Conservation (phyloP, 2,329 filamentous ascomycete genomes). For the Neofusicoccum kwambonambiense region DNA sequence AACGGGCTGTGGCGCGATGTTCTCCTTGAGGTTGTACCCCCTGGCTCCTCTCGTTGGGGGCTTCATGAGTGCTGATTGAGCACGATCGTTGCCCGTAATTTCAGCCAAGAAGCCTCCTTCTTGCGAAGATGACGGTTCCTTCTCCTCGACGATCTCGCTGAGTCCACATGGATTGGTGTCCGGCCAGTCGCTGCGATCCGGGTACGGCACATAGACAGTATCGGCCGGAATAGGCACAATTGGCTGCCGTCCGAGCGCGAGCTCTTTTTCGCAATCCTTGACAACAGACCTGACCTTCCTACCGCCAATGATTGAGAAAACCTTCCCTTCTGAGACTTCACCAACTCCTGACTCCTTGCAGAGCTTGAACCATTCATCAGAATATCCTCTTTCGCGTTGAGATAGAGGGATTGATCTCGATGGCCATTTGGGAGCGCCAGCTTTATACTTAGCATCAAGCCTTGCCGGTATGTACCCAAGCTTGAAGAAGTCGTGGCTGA, state of each 20-base stretch:
- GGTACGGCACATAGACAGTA: constrained; percentile 49
- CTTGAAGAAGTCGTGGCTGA: constrained; percentile 77
- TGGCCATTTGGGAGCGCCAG: constrained; percentile 48
- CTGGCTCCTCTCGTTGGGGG: constrained; percentile 26
- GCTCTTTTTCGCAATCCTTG: constrained; percentile 50
- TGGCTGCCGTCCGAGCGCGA: constrained; percentile 47
- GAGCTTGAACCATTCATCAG: constrained; percentile 51
- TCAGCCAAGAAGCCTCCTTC: constrained; percentile 43
- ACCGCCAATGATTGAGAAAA: constrained; percentile 48
- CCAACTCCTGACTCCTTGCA: constrained; percentile 53
- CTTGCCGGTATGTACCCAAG: constrained; percentile 68
- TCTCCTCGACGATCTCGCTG: constrained; percentile 42
- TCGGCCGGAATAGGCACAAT: constrained; percentile 50
- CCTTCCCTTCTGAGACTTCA: constrained; percentile 46
- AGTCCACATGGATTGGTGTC: constrained; percentile 31
- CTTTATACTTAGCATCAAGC: constrained; percentile 47
- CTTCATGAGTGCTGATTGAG: constrained; percentile 14
- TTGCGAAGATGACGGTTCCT: constrained; percentile 32
- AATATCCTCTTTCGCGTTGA: constrained; percentile 40
- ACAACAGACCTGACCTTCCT: constrained; percentile 50
- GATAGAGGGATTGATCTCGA: constrained; percentile 27
- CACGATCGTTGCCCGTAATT: constrained; percentile 46
- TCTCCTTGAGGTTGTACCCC: constrained; percentile 37
- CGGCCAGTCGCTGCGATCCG: constrained; percentile 39
- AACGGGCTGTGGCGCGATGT: constrained; percentile 32